phyloP scores from a whole-genome alignment of 148 eudicot genomes.

The Fallopia convolvulus region DNA sequence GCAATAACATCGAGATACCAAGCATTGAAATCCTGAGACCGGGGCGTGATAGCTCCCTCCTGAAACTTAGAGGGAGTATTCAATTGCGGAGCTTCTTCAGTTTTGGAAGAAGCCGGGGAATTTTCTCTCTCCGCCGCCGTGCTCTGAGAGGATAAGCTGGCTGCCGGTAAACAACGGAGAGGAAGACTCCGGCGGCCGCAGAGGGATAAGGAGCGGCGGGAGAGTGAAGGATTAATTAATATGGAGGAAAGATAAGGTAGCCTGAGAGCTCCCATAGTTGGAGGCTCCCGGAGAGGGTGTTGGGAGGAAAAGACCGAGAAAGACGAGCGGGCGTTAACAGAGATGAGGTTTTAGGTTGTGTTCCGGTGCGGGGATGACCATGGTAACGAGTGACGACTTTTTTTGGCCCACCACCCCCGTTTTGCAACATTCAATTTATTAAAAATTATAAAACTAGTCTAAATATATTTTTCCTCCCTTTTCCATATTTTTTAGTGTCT shows the following conservation, averaged over 20 bases:
- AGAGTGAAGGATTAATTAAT: slow-evolving; percentile 21
- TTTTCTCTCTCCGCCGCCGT: slow-evolving; percentile 28
- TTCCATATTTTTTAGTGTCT: no score
- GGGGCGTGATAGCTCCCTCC: slow-evolving; percentile 59
- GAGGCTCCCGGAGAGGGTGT: neutral
- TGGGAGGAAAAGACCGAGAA: neutral
- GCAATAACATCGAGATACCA: slow-evolving; percentile 91
- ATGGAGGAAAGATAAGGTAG: slow-evolving; percentile 37
- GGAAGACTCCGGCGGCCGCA: slow-evolving; percentile 25
- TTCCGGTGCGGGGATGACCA: slow-evolving; percentile 4
- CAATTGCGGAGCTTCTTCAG: neutral
- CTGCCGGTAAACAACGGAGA: slow-evolving; percentile 16
- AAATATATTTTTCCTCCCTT: no score
- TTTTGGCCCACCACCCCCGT: no score
- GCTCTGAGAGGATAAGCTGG: slow-evolving; percentile 29
- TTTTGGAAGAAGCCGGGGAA: slow-evolving; percentile 18
- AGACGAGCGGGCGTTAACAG: neutral
- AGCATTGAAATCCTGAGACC: slow-evolving; percentile 83
- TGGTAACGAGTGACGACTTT: neutral
- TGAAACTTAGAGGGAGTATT: slow-evolving; percentile 26
- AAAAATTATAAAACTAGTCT: no score
- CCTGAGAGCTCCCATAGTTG: slow-evolving; percentile 55
- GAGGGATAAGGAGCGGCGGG: slow-evolving; percentile 24
- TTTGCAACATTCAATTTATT: no score
- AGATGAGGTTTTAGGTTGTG: neutral